These are phyloP conservation scores for Sparassis latifolia DNA, from an alignment of 1,284 basidiomycete genomes.

Conservation along the genomic window DNA sequence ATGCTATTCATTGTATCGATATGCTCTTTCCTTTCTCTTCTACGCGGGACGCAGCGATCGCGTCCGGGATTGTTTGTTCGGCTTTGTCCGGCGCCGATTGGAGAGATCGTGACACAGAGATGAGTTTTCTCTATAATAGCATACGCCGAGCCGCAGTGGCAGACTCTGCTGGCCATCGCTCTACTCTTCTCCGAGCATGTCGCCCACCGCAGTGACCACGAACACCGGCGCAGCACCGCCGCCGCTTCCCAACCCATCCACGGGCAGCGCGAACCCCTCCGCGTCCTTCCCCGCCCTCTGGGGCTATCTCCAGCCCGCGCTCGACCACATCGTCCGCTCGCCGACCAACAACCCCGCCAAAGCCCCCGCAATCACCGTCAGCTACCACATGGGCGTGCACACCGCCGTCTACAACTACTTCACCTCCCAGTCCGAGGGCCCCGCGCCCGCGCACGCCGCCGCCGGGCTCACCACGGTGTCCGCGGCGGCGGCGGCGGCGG, in stretches of 20 bases:
- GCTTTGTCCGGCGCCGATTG: background rate
- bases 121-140: too few species aligned
- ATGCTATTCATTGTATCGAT: too few species aligned
- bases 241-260: conserved; percentile 30
- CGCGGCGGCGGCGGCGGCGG: conserved; percentile 13
- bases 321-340: conserved; percentile 67
- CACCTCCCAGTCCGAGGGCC: conserved; percentile 47
- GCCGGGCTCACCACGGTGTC: conserved; percentile 16
- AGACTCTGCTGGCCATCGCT: too few species aligned
- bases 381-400: conserved; percentile 69
- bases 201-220: too few species aligned
- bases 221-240: conserved; percentile 5
- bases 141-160: too few species aligned
- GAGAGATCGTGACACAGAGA: background rate
- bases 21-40: too few species aligned
- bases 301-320: conserved; percentile 65
- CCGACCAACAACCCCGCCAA: conserved; percentile 52
- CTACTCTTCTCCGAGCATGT: too few species aligned
- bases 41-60: background rate
- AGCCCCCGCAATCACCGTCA: conserved; percentile 63
- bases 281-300: conserved; percentile 63
- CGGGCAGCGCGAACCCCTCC: conserved; percentile 66
- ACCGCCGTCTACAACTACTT: conserved; percentile 78
- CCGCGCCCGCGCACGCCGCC: conserved; percentile 21
- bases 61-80: background rate